Evolutionary conservation across 306 rosid species (phyloP), one percentile per base, ranked within the genome.

Genomic region (Sophora flavescens): DNA sequence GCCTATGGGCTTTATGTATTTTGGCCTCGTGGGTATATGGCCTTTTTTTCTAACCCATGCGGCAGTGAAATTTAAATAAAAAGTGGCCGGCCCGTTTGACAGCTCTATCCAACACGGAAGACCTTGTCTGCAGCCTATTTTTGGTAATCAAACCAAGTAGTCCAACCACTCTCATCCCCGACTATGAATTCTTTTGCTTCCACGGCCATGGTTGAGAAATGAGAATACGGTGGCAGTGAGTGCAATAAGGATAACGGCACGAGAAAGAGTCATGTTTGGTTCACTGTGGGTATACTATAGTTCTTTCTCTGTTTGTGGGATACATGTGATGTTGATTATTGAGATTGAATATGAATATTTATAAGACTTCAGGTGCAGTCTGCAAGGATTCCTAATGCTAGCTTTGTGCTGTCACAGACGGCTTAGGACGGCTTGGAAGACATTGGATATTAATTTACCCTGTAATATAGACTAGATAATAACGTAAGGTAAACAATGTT

Each of bases 131-230:
- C 58, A 7, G 75, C 17, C 85, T 75, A 82, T 32, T 59, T 4
- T 47, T 71, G 78, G 64, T 82, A 82, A 82, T 76, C 79, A 66
- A 82, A 58, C 1, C 57, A 10, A 12, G 38, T 12, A 9, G 58
- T 56, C 82, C 82, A 82, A 54, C 85, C 85, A 0, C 0, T 0
- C 10, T 76, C 70, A 47, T 76, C 81, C n/a, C 78, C 81, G 56
- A 81, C 85, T 11, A 70, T 2, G 67, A 63, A 82, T n/a, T 82
- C 70, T 15, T 18, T 38, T 14, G 70, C 84, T 35, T 6, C 39
- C 18, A 14, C 14, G 5, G 38, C 68, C 17, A 58, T 57, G 17
- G 72, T 53, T 60, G 85, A 70, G 36, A 76, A 76, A 44, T 60
- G 85, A 70, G 36, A 76, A 76, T 69, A 81, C n/a, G 28, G 81